Evolutionary conservation across 805 yeast species (phyloP).

Genomic region (Sugiyamaella marilandica): DNA sequence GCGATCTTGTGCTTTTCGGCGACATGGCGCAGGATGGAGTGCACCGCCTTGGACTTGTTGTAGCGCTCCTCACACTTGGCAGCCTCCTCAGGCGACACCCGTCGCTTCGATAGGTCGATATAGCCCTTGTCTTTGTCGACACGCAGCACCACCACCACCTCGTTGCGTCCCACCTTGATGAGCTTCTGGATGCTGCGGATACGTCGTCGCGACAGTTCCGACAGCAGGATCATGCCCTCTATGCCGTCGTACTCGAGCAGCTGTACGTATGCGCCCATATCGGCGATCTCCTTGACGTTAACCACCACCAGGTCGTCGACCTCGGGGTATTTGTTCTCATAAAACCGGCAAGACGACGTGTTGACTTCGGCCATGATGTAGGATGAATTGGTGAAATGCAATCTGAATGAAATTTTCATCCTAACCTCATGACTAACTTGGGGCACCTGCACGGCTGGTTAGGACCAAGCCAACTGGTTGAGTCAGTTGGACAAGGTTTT

Average conservation of each 20-base stretch:
- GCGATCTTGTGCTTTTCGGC: slow-evolving; percentile 93
- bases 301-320: slow-evolving; percentile 99
- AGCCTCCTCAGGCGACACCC: slow-evolving; percentile 97
- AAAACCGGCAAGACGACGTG: slow-evolving; percentile 84
- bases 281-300: slow-evolving; percentile 85
- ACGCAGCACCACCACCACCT: slow-evolving; percentile 95
- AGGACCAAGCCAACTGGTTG: no score
- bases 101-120: slow-evolving; percentile 94
- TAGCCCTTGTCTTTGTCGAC: slow-evolving; percentile 99
- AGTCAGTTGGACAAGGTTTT: no score
- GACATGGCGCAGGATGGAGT: slow-evolving; percentile 96
- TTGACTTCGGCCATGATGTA: slow-evolving; percentile 26
- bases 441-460: no score
- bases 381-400: background rate
- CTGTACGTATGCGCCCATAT: slow-evolving; percentile 97
- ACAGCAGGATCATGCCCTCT: slow-evolving; percentile 96
- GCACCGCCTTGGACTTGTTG: slow-evolving; percentile 95
- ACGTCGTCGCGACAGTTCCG: slow-evolving; percentile 97
- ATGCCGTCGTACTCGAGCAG: slow-evolving; percentile 94
- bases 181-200: slow-evolving; percentile 95
- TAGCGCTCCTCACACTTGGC: slow-evolving; percentile 96
- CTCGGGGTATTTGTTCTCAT: slow-evolving; percentile 97
- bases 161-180: slow-evolving; percentile 97
- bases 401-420: background rate
- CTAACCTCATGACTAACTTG: slow-evolving; percentile 4